These are phyloP conservation scores for Cytidiella melzeri DNA, from an alignment of 768 basidiomycete species.

Conservation along the genomic window DNA sequence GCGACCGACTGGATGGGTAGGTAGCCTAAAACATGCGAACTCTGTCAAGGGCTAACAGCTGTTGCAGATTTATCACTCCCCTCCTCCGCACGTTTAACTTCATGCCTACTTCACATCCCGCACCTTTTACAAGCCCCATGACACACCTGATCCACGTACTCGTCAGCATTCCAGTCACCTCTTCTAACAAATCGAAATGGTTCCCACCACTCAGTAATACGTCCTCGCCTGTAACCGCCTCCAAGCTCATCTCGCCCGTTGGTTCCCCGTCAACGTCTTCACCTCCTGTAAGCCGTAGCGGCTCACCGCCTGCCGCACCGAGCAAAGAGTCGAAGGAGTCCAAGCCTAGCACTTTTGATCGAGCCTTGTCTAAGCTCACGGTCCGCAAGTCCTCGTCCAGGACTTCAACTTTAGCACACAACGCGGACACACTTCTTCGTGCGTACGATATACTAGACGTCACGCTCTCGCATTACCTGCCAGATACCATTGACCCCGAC, in stretches of 20 bases:
- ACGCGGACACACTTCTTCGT: conserved; percentile 50
- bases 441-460: conserved; percentile 65
- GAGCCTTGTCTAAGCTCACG: conserved; percentile 49
- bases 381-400: conserved; percentile 37
- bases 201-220: conserved; percentile 36
- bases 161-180: conserved; percentile 67
- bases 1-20: conserved; percentile 62
- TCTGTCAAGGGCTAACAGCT: neutral
- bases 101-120: conserved; percentile 55
- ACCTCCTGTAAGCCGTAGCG: conserved; percentile 15
- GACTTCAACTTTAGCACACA: conserved; percentile 36
- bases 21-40: conserved; percentile 19
- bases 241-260: conserved; percentile 25
- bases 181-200: conserved; percentile 55
- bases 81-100: conserved; percentile 64
- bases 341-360: conserved; percentile 38
- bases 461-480: conserved; percentile 57
- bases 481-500: conserved; percentile 57
- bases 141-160: conserved; percentile 77
- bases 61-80: conserved; percentile 56
- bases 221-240: conserved; percentile 28
- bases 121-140: conserved; percentile 66
- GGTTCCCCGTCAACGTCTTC: conserved; percentile 28
- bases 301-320: conserved; percentile 11
- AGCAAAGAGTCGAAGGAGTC: conserved; percentile 23